These are phyloP conservation scores for Cochliopodium minus DNA, from an alignment of 208 protist species.

Conservation along the genomic window DNA sequence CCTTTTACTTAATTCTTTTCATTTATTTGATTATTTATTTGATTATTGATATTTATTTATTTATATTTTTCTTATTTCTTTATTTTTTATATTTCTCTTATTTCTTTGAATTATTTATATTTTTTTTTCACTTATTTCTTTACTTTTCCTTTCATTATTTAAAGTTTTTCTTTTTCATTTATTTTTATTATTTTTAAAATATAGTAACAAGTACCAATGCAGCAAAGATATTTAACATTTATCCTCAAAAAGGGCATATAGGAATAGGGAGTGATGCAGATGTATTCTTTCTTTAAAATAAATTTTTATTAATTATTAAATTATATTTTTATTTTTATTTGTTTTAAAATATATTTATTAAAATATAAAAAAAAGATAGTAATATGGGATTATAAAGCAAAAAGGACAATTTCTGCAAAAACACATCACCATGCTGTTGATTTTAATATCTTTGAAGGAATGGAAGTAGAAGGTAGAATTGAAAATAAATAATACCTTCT, in stretches of 20 bases:
- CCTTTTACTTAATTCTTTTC: too few relatives aligned
- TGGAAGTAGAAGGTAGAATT: conserved; percentile 25
- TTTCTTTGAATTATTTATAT: too few relatives aligned
- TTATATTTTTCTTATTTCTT: too few relatives aligned
- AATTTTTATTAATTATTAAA: background rate
- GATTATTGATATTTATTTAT: too few relatives aligned
- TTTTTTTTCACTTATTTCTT: too few relatives aligned
- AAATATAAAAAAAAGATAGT: conserved; percentile 41
- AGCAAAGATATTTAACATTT: conserved; percentile 48
- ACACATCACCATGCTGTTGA: conserved; percentile 43
- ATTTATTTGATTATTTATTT: too few relatives aligned
- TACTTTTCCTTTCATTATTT: too few relatives aligned
- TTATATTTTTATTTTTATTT: background rate
- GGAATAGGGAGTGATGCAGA: background rate
- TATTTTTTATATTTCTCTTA: too few relatives aligned
- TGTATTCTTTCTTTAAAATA: background rate
- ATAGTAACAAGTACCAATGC: conserved; percentile 33
- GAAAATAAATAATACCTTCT: too few relatives aligned
- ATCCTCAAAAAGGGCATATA: conserved; percentile 36
- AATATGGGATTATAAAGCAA: conserved; percentile 30
- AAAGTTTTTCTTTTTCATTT: too few relatives aligned
- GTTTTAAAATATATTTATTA: conserved; percentile 26
- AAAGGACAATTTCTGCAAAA: conserved; percentile 29
- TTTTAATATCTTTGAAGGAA: conserved; percentile 45
- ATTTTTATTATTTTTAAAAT: too few relatives aligned